Percentiles rank a stretch among this genome's conserved stretches.
These are phyloP conservation scores for Solanum piurae DNA, from an alignment of 257 asterid species.

Conservation along the genomic window DNA sequence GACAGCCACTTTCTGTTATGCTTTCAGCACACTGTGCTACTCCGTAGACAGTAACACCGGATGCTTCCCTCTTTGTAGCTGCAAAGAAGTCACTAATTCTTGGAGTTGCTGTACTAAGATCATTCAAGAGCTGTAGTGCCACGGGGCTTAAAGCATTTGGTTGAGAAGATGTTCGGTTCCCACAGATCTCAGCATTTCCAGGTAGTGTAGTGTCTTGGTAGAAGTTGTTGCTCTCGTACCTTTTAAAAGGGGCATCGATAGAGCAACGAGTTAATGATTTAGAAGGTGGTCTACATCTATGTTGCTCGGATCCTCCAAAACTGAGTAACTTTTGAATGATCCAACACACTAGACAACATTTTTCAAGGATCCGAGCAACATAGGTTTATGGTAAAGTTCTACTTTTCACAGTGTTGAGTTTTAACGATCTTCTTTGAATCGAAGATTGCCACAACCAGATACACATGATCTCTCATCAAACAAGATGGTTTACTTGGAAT, in stretches of 20 bases:
- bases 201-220: conserved; percentile 56
- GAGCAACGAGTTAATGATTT: not conserved
- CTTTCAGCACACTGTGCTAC: conserved; percentile 80
- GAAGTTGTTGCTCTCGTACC: conserved; percentile 79
- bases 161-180: conserved; percentile 42
- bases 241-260: not conserved
- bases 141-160: conserved; percentile 30
- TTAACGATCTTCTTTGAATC: not conserved
- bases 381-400: not conserved
- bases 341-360: not conserved
- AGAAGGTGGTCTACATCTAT: not conserved
- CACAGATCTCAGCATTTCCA: conserved; percentile 56
- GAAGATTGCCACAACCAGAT: not conserved
- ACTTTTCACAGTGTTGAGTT: not conserved
- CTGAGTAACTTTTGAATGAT: not conserved
- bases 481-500: not conserved
- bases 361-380: not conserved
- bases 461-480: not conserved
- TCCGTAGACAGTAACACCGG: conserved; percentile 27
- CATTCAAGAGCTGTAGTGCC: conserved; percentile 25
- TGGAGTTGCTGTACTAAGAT: conserved; percentile 62
- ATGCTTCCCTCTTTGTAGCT: conserved; percentile 28
- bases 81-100: conserved; percentile 47
- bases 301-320: not conserved
- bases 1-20: conserved; percentile 39